Percentiles rank a stretch among this genome's conserved stretches.
Evolutionary conservation across 768 basidiomycete genomes (phyloP).

Genomic region (Termitomyces sp.): DNA sequence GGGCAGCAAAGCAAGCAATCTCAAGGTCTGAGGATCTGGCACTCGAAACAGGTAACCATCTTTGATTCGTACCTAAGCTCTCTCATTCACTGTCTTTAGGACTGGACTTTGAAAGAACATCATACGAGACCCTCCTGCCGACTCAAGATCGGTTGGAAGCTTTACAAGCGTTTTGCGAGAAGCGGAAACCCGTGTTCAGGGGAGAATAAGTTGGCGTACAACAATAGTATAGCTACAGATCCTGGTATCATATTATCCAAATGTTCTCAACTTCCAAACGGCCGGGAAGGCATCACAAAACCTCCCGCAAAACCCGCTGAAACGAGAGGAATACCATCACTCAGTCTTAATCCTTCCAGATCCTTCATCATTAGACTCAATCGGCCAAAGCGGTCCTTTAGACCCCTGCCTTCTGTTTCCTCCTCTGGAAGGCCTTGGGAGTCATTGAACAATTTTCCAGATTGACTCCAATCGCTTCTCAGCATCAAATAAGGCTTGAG

Average conservation of each 20-base stretch:
- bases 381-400: conserved; percentile 63
- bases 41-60: conserved; percentile 62
- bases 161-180: conserved; percentile 80
- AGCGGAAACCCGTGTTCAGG: conserved; percentile 71
- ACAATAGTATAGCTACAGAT: conserved; percentile 15
- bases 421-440: conserved; percentile 37
- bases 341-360: conserved; percentile 59
- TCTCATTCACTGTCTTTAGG: conserved; percentile 31
- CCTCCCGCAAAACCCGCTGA: conserved; percentile 47
- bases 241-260: conserved; percentile 3
- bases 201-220: conserved; percentile 54
- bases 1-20: conserved; percentile 85
- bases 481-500: conserved; percentile 89
- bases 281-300: conserved; percentile 43
- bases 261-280: conserved; percentile 28
- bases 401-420: conserved; percentile 38
- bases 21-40: conserved; percentile 74
- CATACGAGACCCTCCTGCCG: conserved; percentile 75
- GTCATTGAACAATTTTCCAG: conserved; percentile 77
- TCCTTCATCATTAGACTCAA: conserved; percentile 88
- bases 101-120: conserved; percentile 87
- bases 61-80: background rate
- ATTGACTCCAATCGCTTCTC: conserved; percentile 86
- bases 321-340: conserved; percentile 55
- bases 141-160: conserved; percentile 81